These are phyloP conservation scores for Fusarium armeniacum DNA, from an alignment of 2,329 filamentous ascomycete genomes.

Conservation along the genomic window DNA sequence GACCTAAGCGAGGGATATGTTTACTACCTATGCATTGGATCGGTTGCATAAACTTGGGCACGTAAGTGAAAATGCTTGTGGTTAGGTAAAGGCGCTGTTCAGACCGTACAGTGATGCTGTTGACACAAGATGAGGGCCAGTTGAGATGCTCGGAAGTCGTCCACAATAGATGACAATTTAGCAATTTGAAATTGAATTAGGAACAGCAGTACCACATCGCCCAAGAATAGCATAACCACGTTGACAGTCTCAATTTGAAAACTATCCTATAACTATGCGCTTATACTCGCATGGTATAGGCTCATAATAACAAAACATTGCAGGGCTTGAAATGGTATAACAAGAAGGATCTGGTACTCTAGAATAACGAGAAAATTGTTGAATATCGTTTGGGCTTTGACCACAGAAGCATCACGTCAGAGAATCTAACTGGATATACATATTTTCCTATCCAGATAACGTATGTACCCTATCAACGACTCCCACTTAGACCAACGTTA, in stretches of 20 bases:
- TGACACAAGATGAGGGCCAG: neutral
- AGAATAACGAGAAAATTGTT: neutral
- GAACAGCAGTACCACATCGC: neutral
- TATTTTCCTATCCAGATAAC: neutral
- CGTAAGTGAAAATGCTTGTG: neutral
- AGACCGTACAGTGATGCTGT: neutral
- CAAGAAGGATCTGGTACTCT: neutral
- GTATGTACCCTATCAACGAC: neutral
- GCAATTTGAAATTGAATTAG: neutral
- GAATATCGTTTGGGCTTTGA: neutral
- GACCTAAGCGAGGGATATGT: neutral
- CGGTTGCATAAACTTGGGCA: neutral
- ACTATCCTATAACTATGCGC: too few relatives aligned
- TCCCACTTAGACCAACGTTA: neutral
- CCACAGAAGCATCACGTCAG: neutral
- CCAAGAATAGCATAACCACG: neutral
- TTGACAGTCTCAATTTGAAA: neutral
- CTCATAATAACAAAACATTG: neutral
- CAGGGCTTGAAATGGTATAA: neutral
- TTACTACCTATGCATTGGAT: neutral
- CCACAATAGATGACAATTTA: neutral
- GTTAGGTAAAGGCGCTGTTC: neutral
- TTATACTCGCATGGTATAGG: neutral
- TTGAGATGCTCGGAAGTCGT: neutral
- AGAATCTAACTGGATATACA: neutral